Percentiles rank a stretch among this genome's conserved stretches.
Evolutionary conservation across 2,329 filamentous ascomycete species (phyloP).

Genomic region (Thermothelomyces thermophilus): DNA sequence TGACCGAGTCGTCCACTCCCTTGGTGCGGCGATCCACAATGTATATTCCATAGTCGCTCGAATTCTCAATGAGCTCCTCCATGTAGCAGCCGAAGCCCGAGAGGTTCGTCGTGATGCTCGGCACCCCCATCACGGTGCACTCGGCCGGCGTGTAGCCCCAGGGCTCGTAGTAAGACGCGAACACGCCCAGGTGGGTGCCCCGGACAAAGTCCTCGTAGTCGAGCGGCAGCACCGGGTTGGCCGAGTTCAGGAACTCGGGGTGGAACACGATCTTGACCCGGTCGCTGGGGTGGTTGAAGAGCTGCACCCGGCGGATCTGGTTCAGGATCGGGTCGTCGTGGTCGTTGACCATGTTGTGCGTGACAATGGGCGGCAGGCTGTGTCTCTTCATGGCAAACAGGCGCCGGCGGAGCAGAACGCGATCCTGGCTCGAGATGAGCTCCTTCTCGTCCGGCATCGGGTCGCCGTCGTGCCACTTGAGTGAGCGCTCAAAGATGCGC

Average conservation of each 20-base stretch:
- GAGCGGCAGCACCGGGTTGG: slow-evolving; percentile 88
- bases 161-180: slow-evolving; percentile 96
- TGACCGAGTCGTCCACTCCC: slow-evolving; percentile 94
- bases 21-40: slow-evolving; percentile 95
- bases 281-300: slow-evolving; percentile 93
- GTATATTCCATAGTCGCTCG: slow-evolving; percentile 96
- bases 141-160: slow-evolving; percentile 99
- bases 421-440: slow-evolving; percentile 83
- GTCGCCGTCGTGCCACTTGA: slow-evolving; percentile 93
- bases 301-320: slow-evolving; percentile 89
- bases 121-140: slow-evolving; percentile 98
- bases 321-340: slow-evolving; percentile 88
- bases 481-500: slow-evolving; percentile 86
- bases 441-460: slow-evolving; percentile 95
- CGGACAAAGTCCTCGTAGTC: slow-evolving; percentile 99
- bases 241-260: slow-evolving; percentile 92
- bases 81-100: slow-evolving; percentile 99
- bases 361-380: slow-evolving; percentile 87
- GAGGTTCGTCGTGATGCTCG: slow-evolving; percentile 95
- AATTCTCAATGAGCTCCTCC: slow-evolving; percentile 98
- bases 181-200: slow-evolving; percentile 91
- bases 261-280: slow-evolving; percentile 98
- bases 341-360: slow-evolving; percentile 98
- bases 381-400: slow-evolving; percentile 96
- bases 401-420: slow-evolving; percentile 81